Evolutionary conservation across 2,329 filamentous ascomycete genomes (phyloP).

Genomic region (Colletotrichum sp.): DNA sequence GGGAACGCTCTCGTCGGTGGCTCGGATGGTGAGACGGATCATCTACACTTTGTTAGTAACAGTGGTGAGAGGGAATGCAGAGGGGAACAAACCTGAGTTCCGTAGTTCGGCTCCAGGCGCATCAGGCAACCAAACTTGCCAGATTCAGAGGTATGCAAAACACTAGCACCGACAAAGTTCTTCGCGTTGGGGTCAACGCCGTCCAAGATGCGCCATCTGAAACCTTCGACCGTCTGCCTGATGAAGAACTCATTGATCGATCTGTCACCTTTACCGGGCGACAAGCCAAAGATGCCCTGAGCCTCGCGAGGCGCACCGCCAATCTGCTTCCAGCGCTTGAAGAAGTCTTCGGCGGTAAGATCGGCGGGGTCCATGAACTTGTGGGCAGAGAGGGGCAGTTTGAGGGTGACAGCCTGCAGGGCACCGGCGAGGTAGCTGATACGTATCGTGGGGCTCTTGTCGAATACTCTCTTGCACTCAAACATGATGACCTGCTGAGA

Average conservation of each 20-base stretch:
- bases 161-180: slow-evolving; percentile 93
- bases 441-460: slow-evolving; percentile 85
- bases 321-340: slow-evolving; percentile 99
- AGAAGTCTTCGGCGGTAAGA: slow-evolving; percentile 89
- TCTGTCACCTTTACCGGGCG: slow-evolving; percentile 56
- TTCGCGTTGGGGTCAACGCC: slow-evolving; percentile 90
- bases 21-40: slow-evolving; percentile 91
- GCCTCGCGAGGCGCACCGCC: slow-evolving; percentile 86
- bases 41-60: slow-evolving; percentile 65
- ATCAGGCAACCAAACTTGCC: slow-evolving; percentile 95
- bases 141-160: slow-evolving; percentile 78
- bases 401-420: slow-evolving; percentile 88
- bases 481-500: slow-evolving; percentile 96
- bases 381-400: slow-evolving; percentile 86
- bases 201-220: slow-evolving; percentile 86
- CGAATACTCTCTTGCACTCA: slow-evolving; percentile 82
- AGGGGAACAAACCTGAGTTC: slow-evolving; percentile 71
- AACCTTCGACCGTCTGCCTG: slow-evolving; percentile 76
- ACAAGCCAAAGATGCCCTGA: slow-evolving; percentile 82
- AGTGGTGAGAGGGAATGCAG: background rate
- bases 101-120: slow-evolving; percentile 92
- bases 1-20: slow-evolving; percentile 90
- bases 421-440: slow-evolving; percentile 95
- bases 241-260: slow-evolving; percentile 77
- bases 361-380: slow-evolving; percentile 97